Evolutionary conservation across 225 moss, liverwort and hornwort genomes (phyloP).

Genomic region (Pseudisothecium myosuroides): DNA sequence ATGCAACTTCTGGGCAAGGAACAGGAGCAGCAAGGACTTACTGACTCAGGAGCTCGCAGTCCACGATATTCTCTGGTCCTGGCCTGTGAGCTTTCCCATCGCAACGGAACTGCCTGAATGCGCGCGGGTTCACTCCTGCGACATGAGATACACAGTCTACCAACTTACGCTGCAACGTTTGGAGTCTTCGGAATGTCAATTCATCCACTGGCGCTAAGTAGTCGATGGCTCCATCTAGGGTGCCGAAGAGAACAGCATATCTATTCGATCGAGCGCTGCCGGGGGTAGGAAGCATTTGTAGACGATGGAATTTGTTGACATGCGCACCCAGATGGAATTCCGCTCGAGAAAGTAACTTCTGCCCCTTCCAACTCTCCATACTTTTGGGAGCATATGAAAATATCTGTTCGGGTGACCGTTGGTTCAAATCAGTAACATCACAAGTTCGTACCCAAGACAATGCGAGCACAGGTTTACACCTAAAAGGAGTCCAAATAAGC

Average conservation of each 20-base stretch:
- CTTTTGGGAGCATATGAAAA: slow-evolving; percentile 98
- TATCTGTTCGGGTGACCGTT: slow-evolving; percentile 33
- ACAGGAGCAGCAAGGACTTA: slow-evolving; percentile 12
- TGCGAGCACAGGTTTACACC: neutral
- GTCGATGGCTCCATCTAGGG: slow-evolving; percentile 88
- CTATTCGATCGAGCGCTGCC: slow-evolving; percentile 67
- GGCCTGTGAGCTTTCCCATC: slow-evolving; percentile 85
- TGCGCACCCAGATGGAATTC: slow-evolving; percentile 95
- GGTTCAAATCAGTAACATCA: neutral
- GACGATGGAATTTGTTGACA: slow-evolving; percentile 83
- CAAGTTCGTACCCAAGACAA: neutral
- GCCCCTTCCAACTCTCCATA: slow-evolving; percentile 98
- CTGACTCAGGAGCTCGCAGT: slow-evolving; percentile 85
- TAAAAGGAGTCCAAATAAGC: neutral
- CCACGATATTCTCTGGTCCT: slow-evolving; percentile 96
- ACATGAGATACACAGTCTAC: slow-evolving; percentile 89
- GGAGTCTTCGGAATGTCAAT: slow-evolving; percentile 85
- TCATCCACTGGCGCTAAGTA: slow-evolving; percentile 92
- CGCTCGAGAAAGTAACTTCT: slow-evolving; percentile 90
- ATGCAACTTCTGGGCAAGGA: neutral
- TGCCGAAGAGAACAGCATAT: slow-evolving; percentile 91
- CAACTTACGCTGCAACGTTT: slow-evolving; percentile 90
- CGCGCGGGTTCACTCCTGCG: slow-evolving; percentile 83
- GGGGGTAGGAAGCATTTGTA: slow-evolving; percentile 89
- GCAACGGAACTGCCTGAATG: slow-evolving; percentile 83